These are phyloP conservation scores for Coniferiporia sulphurascens DNA, from an alignment of 1,284 basidiomycete genomes.

Conservation along the genomic window DNA sequence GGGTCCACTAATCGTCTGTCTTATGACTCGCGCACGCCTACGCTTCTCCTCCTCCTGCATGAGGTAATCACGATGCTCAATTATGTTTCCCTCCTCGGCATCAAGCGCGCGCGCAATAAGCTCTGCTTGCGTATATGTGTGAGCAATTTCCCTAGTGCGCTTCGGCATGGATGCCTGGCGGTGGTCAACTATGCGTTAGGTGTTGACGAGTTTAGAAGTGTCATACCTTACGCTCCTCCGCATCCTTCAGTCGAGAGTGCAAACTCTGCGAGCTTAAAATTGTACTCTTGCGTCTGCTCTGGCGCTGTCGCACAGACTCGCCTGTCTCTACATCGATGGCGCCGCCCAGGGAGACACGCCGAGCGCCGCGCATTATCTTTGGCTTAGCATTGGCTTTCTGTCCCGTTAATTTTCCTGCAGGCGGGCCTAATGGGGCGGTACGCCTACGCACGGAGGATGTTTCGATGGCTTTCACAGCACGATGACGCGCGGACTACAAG, in stretches of 20 bases:
- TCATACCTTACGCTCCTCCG: slow-evolving; percentile 55
- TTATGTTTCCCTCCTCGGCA: slow-evolving; percentile 79
- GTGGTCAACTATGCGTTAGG: not conserved
- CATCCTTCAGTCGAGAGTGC: slow-evolving; percentile 51
- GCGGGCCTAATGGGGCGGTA: slow-evolving; percentile 6
- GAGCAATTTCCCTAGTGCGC: slow-evolving; percentile 47
- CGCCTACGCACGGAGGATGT: slow-evolving; percentile 55
- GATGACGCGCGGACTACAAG: slow-evolving; percentile 19
- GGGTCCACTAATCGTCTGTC: slow-evolving; percentile 62
- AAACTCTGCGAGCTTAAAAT: slow-evolving; percentile 58
- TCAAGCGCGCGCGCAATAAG: slow-evolving; percentile 78
- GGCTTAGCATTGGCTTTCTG: slow-evolving; percentile 30
- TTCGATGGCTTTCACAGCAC: slow-evolving; percentile 56
- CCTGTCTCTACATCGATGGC: slow-evolving; percentile 55
- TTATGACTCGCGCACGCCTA: slow-evolving; percentile 56
- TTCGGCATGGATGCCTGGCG: slow-evolving; percentile 54
- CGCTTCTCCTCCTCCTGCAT: slow-evolving; percentile 78
- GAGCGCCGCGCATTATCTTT: slow-evolving; percentile 35
- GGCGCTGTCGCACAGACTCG: slow-evolving; percentile 42
- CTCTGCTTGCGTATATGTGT: slow-evolving; percentile 68
- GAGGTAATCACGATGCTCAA: slow-evolving; percentile 75
- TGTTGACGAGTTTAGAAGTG: slow-evolving; percentile 12
- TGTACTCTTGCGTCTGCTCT: slow-evolving; percentile 62
- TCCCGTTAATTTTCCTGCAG: slow-evolving; percentile 52
- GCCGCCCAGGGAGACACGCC: slow-evolving; percentile 50